phyloP scores from a whole-genome alignment of 257 asterid genomes.

The Penstemon newberryi region DNA sequence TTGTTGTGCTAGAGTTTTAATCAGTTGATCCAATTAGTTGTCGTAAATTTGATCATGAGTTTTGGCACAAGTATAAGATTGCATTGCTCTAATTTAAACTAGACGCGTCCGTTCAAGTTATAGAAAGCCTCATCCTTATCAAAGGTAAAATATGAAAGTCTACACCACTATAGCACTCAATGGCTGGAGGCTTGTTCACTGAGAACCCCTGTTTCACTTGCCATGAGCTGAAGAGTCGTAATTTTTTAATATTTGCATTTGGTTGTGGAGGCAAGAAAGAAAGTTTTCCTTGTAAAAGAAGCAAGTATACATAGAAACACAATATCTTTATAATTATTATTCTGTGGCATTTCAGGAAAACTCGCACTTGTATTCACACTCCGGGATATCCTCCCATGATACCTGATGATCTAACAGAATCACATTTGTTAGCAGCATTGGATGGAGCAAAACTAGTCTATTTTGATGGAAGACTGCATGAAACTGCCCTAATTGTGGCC shows the following conservation, averaged over 20 bases:
- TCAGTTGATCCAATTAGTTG: conserved; percentile 9
- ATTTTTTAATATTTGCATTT: neutral
- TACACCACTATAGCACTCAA: conserved; percentile 16
- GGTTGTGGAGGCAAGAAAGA: conserved; percentile 12
- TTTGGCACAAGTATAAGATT: neutral
- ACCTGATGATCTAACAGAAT: conserved; percentile 73
- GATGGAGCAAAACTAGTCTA: conserved; percentile 73
- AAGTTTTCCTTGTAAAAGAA: neutral
- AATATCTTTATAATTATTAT: conserved; percentile 4
- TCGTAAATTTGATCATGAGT: neutral
- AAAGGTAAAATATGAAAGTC: neutral
- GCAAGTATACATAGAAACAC: neutral
- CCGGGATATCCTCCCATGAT: conserved; percentile 94
- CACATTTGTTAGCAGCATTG: conserved; percentile 60
- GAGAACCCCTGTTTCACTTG: neutral
- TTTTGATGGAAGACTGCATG: conserved; percentile 79
- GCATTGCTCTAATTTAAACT: conserved; percentile 1
- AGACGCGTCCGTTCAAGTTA: neutral
- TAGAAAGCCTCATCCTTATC: neutral
- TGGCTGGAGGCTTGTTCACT: neutral
- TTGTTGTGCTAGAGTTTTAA: conserved; percentile 17
- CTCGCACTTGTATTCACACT: conserved; percentile 95
- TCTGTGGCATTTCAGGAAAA: conserved; percentile 64
- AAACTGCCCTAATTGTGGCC: conserved; percentile 79
- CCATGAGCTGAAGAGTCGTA: conserved; percentile 16